Evolutionary conservation across 139 green algal genomes (phyloP).

Genomic region (Haematococcus sp.): DNA sequence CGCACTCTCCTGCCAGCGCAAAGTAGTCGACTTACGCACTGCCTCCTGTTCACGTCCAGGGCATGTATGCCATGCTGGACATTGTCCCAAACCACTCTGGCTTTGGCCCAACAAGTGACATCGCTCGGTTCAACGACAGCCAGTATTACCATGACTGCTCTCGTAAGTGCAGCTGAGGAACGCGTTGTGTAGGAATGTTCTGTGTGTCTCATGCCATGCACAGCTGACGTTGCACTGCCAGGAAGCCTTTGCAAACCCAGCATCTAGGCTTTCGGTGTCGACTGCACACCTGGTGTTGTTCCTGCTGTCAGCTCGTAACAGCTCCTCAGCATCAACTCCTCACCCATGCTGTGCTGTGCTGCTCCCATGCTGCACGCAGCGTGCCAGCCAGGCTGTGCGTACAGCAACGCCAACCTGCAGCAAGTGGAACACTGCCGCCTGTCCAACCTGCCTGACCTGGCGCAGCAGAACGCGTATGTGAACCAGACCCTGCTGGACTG

Average conservation of each 20-base stretch:
- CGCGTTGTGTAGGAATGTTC: too few species aligned
- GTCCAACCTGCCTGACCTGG: conserved; percentile 19
- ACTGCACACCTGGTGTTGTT: too few species aligned
- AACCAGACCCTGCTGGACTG: too few species aligned
- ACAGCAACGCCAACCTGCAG: not conserved
- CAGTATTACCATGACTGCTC: conserved; percentile 21
- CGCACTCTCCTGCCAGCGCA: too few species aligned
- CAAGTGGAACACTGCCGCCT: conserved; percentile 23
- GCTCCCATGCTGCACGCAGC: not conserved
- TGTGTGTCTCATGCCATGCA: too few species aligned
- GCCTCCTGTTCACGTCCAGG: too few species aligned
- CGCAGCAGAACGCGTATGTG: conserved; percentile 15
- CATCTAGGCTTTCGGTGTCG: too few species aligned
- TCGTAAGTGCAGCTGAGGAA: not conserved
- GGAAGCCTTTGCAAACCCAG: too few species aligned
- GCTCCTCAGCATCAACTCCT: too few species aligned
- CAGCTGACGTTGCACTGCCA: too few species aligned
- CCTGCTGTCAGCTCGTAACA: too few species aligned
- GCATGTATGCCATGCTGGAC: conserved; percentile 31
- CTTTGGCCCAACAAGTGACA: conserved; percentile 8
- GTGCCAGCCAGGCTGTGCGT: not conserved
- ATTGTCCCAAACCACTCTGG: conserved; percentile 40
- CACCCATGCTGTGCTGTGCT: not conserved
- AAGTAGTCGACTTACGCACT: too few species aligned
- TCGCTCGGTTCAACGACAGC: conserved; percentile 18